phyloP scores from a whole-genome alignment of 2,329 filamentous ascomycete species.

The Whalleya microplaca region DNA sequence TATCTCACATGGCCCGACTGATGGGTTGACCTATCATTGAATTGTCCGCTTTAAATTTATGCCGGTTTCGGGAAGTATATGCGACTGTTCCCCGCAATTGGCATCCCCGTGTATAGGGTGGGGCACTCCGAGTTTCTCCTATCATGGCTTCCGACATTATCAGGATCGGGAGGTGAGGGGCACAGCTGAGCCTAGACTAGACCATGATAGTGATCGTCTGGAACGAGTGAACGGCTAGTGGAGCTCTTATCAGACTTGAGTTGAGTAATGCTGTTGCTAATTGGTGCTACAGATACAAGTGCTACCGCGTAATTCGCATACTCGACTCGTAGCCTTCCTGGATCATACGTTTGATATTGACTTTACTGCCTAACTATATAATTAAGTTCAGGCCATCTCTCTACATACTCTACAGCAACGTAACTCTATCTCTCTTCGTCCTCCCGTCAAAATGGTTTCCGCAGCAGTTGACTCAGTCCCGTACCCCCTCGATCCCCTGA shows the following conservation, averaged over 20 bases:
- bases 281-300: conserved; percentile 19
- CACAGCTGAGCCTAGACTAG: conserved; percentile 18
- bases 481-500: conserved; percentile 81
- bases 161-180: conserved; percentile 13
- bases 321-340: conserved; percentile 8
- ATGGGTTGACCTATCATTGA: conserved; percentile 10
- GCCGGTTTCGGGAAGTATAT: conserved; percentile 35
- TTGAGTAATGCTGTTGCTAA: conserved; percentile 31
- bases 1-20: conserved; percentile 13
- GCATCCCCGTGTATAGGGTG: conserved; percentile 21
- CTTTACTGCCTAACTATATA: conserved; percentile 6
- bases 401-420: not conserved
- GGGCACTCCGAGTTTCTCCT: conserved; percentile 25
- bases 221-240: conserved; percentile 10
- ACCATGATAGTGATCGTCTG: conserved; percentile 9
- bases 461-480: conserved; percentile 23
- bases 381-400: conserved; percentile 6
- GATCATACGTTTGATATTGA: conserved; percentile 3
- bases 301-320: conserved; percentile 15
- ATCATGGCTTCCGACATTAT: conserved; percentile 26
- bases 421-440: not conserved
- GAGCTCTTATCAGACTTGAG: conserved; percentile 29
- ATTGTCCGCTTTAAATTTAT: conserved; percentile 11
- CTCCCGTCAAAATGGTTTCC: conserved; percentile 26
- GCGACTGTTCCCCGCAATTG: conserved; percentile 33